Percentiles rank a stretch among this genome's conserved stretches.
Conservation (phyloP, 2,329 filamentous ascomycete species). For the Ploettnerulaceae sp. region DNA sequence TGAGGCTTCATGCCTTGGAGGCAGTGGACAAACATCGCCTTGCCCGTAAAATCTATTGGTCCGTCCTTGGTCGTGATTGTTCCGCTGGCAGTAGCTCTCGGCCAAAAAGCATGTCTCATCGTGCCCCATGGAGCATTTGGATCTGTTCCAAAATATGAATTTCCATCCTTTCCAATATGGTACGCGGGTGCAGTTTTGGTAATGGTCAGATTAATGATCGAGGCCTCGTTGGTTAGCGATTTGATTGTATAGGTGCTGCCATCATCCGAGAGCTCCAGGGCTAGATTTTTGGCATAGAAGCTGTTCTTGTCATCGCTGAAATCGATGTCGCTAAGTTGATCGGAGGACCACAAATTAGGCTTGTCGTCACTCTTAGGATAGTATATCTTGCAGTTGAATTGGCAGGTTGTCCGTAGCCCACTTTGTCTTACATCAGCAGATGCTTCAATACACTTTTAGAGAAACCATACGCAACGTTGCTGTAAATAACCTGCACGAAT, state of each 20-base stretch:
- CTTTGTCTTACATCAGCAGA: conserved; percentile 43
- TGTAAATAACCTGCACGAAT: conserved; percentile 92
- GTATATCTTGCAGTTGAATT: conserved; percentile 95
- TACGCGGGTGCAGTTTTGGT: conserved; percentile 75
- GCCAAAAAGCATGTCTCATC: conserved; percentile 95
- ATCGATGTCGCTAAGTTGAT: conserved; percentile 69
- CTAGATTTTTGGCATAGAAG: conserved; percentile 83
- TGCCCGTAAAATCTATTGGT: conserved; percentile 75
- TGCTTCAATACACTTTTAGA: conserved; percentile 13
- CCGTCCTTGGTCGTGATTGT: conserved; percentile 79
- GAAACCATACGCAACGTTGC: conserved; percentile 80
- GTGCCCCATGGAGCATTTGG: conserved; percentile 80
- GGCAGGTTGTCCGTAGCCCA: conserved; percentile 81
- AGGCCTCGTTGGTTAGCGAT: conserved; percentile 74
- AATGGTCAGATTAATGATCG: conserved; percentile 82
- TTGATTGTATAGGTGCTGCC: conserved; percentile 83
- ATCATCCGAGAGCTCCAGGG: conserved; percentile 80
- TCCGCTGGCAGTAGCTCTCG: conserved; percentile 75
- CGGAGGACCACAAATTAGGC: conserved; percentile 78
- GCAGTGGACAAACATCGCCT: conserved; percentile 74
- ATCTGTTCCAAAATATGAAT: conserved; percentile 81
- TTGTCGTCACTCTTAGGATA: conserved; percentile 62
- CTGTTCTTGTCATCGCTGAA: conserved; percentile 79
- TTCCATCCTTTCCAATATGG: conserved; percentile 78
- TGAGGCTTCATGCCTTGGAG: conserved; percentile 99